Evolutionary conservation across 2,329 filamentous ascomycete genomes (phyloP), one percentile per base, ranked within the genome.

Genomic region (Rhinocladiella mackenziei): DNA sequence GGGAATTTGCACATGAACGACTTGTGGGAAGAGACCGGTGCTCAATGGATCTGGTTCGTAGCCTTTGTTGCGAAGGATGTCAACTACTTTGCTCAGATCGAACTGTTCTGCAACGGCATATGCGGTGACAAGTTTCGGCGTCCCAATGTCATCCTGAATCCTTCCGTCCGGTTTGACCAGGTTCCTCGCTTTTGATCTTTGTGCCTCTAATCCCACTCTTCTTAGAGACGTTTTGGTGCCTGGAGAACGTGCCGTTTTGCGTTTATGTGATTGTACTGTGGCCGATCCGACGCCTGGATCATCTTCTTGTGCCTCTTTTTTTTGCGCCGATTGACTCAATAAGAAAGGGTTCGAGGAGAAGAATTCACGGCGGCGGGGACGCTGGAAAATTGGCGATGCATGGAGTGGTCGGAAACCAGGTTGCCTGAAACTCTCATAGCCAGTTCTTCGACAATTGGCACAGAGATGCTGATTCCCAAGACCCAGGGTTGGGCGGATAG

Each of bases 171-270:
- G 57, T 56, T 71, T 73, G 39, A 65, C 57, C 51, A 81, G 66
- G 53, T 77, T 69, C 1, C 70, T 70, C 56, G 72, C 71, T 54
- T 69, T 73, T 46, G 70, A 78, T 54, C 67, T 70, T 66, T 95
- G 88, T 13, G 89, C 89, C 58, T 92, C 88, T 13, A 88, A 84
- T 22, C 89, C 88, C 9, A 94, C 88, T 46, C 89, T 78, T 43
- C 91, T 81, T 22, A 96, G 72, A 2, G 87, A 92, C 50, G 83
- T 84, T 55, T 88, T 85, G 32, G 78, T 69, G 17, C 73, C 71
- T 3, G 75, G 69, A 17, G 69, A 68, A 50, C 76, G 66, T n/a
- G 63, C 59, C 5, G 65, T 62, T 52, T 77, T 75, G 44, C 73
- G 70, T 58, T 71, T 73, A 56, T 67, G 60, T 13, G 64, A 35